phyloP scores from a whole-genome alignment of 2,329 filamentous ascomycete species.

The Byssothecium circinans region DNA sequence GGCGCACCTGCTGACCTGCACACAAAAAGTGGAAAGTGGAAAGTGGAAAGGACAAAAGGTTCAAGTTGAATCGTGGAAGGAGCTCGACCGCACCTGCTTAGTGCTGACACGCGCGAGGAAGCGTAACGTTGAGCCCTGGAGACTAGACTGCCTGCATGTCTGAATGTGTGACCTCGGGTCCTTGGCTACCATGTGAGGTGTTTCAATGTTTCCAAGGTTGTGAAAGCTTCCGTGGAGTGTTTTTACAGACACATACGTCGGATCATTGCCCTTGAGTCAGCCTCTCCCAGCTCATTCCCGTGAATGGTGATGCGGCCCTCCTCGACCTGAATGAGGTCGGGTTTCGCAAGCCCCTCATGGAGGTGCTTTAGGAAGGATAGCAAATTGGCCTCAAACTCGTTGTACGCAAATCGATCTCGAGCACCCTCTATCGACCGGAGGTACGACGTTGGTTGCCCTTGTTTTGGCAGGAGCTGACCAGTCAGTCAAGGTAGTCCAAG shows the following conservation, averaged over 20 bases:
- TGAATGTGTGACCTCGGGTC: no score
- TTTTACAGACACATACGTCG: constrained; percentile 31
- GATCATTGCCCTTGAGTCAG: constrained; percentile 36
- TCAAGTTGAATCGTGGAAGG: no score
- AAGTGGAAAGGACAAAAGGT: no score
- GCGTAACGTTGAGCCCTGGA: no score
- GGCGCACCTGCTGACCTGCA: no score
- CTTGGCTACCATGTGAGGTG: no score
- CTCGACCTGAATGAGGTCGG: constrained; percentile 57
- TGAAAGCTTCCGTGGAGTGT: no score
- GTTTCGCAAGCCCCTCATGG: constrained; percentile 47
- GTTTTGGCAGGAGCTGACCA: constrained; percentile 19
- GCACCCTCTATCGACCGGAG: constrained; percentile 31
- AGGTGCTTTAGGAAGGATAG: constrained; percentile 48
- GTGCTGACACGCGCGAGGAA: no score
- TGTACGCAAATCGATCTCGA: constrained; percentile 36
- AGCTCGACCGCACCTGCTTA: no score
- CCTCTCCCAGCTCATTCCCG: constrained; percentile 32
- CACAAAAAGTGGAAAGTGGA: no score
- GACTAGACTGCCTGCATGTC: no score
- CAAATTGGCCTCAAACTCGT: constrained; percentile 45
- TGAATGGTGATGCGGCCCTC: constrained; percentile 45
- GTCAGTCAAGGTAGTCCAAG: constrained; percentile 3
- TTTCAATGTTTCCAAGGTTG: no score
- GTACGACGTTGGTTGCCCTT: constrained; percentile 22